These are phyloP conservation scores for Globisporangium carolinianum DNA, from an alignment of 352 stramenopile genomes.

Conservation along the genomic window DNA sequence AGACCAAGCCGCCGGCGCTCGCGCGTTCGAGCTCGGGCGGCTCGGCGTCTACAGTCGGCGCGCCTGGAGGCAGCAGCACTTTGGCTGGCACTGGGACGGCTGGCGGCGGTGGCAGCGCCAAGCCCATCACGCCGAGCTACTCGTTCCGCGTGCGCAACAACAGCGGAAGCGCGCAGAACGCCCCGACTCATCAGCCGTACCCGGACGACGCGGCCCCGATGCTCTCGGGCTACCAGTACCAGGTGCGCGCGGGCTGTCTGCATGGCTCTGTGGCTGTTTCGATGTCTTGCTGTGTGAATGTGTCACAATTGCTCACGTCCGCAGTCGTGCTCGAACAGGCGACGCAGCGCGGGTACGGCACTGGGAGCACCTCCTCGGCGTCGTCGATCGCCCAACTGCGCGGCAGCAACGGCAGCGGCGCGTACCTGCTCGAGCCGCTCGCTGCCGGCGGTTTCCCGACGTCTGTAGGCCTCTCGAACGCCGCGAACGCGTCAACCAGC, in stretches of 20 bases:
- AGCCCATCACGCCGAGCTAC: constrained; percentile 34
- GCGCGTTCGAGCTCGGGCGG: constrained; percentile 20
- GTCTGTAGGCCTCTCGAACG: constrained; percentile 15
- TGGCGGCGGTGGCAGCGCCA: constrained; percentile 19
- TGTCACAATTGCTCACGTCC: neutral
- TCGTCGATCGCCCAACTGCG: constrained; percentile 28
- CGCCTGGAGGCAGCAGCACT: neutral
- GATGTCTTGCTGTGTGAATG: too few relatives aligned
- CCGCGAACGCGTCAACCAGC: neutral
- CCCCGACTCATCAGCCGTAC: constrained; percentile 19
- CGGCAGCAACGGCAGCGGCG: constrained; percentile 39
- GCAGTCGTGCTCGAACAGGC: constrained; percentile 14
- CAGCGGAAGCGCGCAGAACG: constrained; percentile 17
- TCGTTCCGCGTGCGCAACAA: constrained; percentile 26
- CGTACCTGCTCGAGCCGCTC: constrained; percentile 38
- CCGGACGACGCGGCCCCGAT: constrained; percentile 43
- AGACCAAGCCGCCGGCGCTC: constrained; percentile 16
- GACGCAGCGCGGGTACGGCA: constrained; percentile 34
- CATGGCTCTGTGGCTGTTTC: neutral
- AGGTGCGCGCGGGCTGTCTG: constrained; percentile 20
- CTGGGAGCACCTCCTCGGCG: constrained; percentile 16
- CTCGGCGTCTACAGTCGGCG: constrained; percentile 16
- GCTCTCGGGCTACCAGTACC: constrained; percentile 62
- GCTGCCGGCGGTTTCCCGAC: constrained; percentile 31
- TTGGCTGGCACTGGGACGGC: constrained; percentile 6